Conservation (phyloP, 2,329 filamentous ascomycete species). For the Hypoxylon sp. region DNA sequence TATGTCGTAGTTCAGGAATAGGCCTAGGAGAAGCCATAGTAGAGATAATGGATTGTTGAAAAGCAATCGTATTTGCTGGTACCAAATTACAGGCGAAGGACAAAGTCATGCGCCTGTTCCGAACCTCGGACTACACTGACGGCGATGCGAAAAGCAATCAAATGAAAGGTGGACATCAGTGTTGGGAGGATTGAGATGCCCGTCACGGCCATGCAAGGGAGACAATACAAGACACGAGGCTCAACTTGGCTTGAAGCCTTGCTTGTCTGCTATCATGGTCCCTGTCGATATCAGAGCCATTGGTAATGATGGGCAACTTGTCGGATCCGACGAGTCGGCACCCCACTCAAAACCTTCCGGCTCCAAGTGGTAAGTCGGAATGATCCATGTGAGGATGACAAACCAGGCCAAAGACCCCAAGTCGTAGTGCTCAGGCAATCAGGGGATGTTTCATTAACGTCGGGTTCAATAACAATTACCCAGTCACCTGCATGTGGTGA, state of each 20-base stretch:
- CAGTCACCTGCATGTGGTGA: conserved; percentile 4
- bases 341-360: conserved; percentile 1
- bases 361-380: conserved; percentile 1
- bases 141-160: conserved; percentile 5
- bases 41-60: background rate
- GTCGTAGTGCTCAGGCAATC: background rate
- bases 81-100: background rate
- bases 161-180: conserved; percentile 8
- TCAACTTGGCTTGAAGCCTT: conserved; percentile 8
- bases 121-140: background rate
- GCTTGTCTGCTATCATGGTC: conserved; percentile 16
- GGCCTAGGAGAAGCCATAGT: background rate
- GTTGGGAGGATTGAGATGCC: conserved; percentile 18
- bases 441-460: conserved; percentile 31
- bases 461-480: background rate
- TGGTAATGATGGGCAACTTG: conserved; percentile 2
- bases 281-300: conserved; percentile 26
- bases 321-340: conserved; percentile 36
- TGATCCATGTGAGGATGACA: conserved; percentile 1
- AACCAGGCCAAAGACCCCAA: conserved; percentile 7
- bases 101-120: background rate
- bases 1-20: background rate
- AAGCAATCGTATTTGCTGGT: background rate
- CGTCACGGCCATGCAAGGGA: conserved; percentile 16
- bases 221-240: conserved; percentile 27